phyloP scores from a whole-genome alignment of 2,329 filamentous ascomycete genomes.

The Fusarium zealandicum region DNA sequence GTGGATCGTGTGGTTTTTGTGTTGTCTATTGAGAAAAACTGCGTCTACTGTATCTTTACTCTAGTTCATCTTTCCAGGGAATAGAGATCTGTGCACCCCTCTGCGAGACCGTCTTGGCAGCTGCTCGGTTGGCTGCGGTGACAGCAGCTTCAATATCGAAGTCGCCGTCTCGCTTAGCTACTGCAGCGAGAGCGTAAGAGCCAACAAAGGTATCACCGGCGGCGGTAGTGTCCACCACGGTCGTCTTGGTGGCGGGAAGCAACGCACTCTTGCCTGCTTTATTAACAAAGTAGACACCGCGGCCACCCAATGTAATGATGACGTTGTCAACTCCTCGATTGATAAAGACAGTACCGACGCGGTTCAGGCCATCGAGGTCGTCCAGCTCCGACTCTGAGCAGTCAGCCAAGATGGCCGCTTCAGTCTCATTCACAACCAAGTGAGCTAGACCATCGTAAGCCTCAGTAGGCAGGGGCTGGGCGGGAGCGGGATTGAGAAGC shows the following conservation, averaged over 20 bases:
- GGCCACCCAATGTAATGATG: slow-evolving; percentile 82
- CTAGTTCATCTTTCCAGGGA: slow-evolving; percentile 54
- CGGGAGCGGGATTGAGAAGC: slow-evolving; percentile 86
- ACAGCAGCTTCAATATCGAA: slow-evolving; percentile 66
- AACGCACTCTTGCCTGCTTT: slow-evolving; percentile 52
- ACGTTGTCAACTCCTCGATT: slow-evolving; percentile 75
- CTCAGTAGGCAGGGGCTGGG: slow-evolving; percentile 69
- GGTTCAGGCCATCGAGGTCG: slow-evolving; percentile 51
- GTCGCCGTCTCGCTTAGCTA: slow-evolving; percentile 49
- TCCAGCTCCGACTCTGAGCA: slow-evolving; percentile 59
- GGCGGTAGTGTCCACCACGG: slow-evolving; percentile 89
- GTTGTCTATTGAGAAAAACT: slow-evolving; percentile 22
- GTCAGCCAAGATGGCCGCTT: slow-evolving; percentile 76
- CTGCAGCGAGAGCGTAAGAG: slow-evolving; percentile 79
- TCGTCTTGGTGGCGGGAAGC: slow-evolving; percentile 71
- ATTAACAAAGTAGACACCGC: slow-evolving; percentile 75
- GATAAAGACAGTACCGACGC: slow-evolving; percentile 68
- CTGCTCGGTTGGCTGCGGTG: slow-evolving; percentile 59
- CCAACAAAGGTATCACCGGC: slow-evolving; percentile 96
- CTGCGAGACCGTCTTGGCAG: slow-evolving; percentile 51
- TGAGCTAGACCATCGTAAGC: slow-evolving; percentile 75
- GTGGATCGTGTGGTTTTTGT: slow-evolving; percentile 21
- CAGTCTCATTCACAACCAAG: slow-evolving; percentile 89
- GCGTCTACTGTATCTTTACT: slow-evolving; percentile 31
- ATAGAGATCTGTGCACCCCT: slow-evolving; percentile 55